These are phyloP conservation scores for Moesziomyces aphidis DNA, from an alignment of 1,284 basidiomycete species.

Conservation along the genomic window DNA sequence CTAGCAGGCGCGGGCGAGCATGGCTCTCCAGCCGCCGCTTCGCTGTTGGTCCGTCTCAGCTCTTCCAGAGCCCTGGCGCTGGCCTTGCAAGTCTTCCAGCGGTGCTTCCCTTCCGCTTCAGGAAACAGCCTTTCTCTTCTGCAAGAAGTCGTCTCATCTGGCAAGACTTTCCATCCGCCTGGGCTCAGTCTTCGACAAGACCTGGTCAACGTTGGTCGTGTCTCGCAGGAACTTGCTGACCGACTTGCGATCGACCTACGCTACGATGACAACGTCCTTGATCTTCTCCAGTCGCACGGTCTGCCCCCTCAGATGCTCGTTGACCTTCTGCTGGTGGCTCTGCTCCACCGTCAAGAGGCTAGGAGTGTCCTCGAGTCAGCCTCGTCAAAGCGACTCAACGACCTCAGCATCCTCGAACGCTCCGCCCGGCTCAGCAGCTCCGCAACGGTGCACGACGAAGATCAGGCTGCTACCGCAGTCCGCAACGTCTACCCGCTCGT, in stretches of 20 bases:
- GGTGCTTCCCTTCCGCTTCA: constrained; percentile 8
- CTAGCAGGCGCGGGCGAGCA: constrained; percentile 4
- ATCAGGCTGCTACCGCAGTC: constrained; percentile 34
- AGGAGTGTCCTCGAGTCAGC: constrained; percentile 18
- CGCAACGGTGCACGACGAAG: constrained; percentile 29
- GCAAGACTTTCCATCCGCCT: not conserved
- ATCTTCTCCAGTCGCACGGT: constrained; percentile 10
- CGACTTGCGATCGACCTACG: constrained; percentile 27
- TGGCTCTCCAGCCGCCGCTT: constrained; percentile 16
- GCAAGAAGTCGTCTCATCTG: constrained; percentile 21
- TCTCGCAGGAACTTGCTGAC: constrained; percentile 22
- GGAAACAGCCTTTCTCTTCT: constrained; percentile 5
- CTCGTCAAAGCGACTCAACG: constrained; percentile 29
- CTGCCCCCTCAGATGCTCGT: constrained; percentile 6
- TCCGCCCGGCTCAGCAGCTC: constrained; percentile 34
- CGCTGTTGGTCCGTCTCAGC: constrained; percentile 25
- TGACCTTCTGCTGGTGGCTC: constrained; percentile 20
- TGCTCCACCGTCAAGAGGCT: constrained; percentile 20
- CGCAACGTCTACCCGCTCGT: constrained; percentile 39
- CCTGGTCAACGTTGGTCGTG: constrained; percentile 8
- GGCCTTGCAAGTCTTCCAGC: constrained; percentile 11
- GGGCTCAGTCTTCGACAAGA: constrained; percentile 5
- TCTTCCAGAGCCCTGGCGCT: constrained; percentile 15
- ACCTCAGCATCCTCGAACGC: constrained; percentile 41
- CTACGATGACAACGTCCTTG: constrained; percentile 36